Conservation (phyloP, 2,329 filamentous ascomycete genomes). For the Lasiodiplodia hormozganensis region DNA sequence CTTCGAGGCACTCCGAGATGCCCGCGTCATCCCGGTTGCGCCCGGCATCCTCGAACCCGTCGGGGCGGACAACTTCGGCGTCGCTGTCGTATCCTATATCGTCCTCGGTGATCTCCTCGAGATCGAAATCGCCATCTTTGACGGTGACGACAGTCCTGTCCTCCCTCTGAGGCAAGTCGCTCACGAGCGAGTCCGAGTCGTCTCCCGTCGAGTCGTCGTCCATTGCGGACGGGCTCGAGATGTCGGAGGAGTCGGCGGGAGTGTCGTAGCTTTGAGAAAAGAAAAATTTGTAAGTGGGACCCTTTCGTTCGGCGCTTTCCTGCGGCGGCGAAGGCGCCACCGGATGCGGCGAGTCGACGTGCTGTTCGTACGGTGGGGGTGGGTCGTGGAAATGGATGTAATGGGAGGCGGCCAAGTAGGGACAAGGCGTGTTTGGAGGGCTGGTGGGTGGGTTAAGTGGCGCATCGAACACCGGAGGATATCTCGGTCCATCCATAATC, state of each 20-base stretch:
- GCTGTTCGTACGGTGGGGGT: constrained; percentile 44
- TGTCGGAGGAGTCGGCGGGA: constrained; percentile 46
- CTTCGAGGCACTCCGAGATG: constrained; percentile 43
- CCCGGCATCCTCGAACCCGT: constrained; percentile 51
- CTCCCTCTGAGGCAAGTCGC: constrained; percentile 35
- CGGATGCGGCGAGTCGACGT: constrained; percentile 39
- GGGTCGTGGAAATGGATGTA: constrained; percentile 36
- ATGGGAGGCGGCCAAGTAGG: constrained; percentile 29
- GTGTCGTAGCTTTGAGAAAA: constrained; percentile 46
- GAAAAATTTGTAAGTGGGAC: constrained; percentile 43
- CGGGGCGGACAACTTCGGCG: constrained; percentile 52
- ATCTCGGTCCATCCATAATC: constrained; percentile 43
- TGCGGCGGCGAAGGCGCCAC: constrained; percentile 44
- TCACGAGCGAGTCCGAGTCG: constrained; percentile 34
- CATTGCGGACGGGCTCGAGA: constrained; percentile 44
- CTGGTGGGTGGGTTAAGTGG: constrained; percentile 44
- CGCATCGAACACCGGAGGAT: constrained; percentile 37
- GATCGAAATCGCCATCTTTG: constrained; percentile 45
- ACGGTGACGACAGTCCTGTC: constrained; percentile 30
- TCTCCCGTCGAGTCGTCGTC: constrained; percentile 41
- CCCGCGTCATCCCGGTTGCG: constrained; percentile 40
- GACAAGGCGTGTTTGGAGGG: constrained; percentile 46
- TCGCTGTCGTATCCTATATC: constrained; percentile 48
- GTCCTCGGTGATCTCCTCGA: constrained; percentile 51
- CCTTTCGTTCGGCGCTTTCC: constrained; percentile 47